Conservation (phyloP, 352 stramenopile genomes). For the Phytophthora meadii region DNA sequence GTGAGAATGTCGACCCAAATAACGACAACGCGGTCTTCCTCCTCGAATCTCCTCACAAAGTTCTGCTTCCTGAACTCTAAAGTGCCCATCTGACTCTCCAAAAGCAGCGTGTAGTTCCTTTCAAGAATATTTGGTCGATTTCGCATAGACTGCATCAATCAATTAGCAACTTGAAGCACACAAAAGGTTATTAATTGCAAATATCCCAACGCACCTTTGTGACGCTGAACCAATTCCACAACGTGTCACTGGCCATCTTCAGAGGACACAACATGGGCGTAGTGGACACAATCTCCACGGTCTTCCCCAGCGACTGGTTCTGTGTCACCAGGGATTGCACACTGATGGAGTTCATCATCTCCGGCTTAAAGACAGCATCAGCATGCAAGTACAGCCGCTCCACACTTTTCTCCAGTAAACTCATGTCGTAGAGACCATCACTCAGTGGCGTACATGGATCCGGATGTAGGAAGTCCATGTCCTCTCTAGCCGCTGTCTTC, state of each 20-base stretch:
- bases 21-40: constrained; percentile 32
- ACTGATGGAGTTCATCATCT: constrained; percentile 7
- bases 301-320: constrained; percentile 11
- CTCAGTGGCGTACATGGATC: constrained; percentile 15
- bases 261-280: constrained; percentile 32
- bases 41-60: constrained; percentile 34
- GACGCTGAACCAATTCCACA: constrained; percentile 28
- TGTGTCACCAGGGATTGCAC: constrained; percentile 15
- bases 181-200: too few species aligned
- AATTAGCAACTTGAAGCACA: neutral
- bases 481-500: constrained; percentile 19
- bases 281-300: constrained; percentile 31
- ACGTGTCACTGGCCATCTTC: constrained; percentile 10
- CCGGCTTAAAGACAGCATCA: constrained; percentile 12
- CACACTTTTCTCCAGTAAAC: constrained; percentile 24
- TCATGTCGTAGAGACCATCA: constrained; percentile 8
- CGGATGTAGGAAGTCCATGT: constrained; percentile 27
- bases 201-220: constrained; percentile 4
- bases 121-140: constrained; percentile 26
- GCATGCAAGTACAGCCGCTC: constrained; percentile 31
- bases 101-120: constrained; percentile 25
- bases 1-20: constrained; percentile 23
- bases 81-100: constrained; percentile 24
- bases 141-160: constrained; percentile 11
- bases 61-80: constrained; percentile 36